phyloP scores from a whole-genome alignment of 257 asterid species.

The Rhazya stricta region DNA sequence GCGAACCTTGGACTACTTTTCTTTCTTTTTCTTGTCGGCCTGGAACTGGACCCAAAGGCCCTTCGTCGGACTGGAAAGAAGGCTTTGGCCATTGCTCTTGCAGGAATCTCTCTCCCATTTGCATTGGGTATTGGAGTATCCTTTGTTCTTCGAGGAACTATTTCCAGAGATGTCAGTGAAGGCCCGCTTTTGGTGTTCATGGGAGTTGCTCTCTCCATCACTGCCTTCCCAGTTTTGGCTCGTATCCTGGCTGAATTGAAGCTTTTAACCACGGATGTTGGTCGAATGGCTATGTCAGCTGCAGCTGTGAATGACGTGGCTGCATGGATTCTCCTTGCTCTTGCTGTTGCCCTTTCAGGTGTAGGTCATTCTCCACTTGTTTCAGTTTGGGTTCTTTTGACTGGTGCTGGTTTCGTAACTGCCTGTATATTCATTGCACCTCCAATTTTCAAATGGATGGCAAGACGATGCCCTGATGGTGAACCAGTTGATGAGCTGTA shows the following conservation, averaged over 20 bases:
- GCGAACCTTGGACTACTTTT: constrained; percentile 33
- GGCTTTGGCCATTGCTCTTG: constrained; percentile 28
- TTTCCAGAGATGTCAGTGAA: constrained; percentile 19
- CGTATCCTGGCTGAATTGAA: constrained; percentile 27
- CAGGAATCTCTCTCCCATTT: constrained; percentile 31
- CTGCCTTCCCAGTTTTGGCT: constrained; percentile 30
- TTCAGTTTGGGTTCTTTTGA: constrained; percentile 28
- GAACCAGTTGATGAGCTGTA: constrained; percentile 47
- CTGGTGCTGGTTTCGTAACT: constrained; percentile 26
- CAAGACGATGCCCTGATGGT: constrained; percentile 37
- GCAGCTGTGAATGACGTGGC: constrained; percentile 32
- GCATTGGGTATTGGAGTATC: constrained; percentile 28
- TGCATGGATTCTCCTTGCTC: constrained; percentile 32
- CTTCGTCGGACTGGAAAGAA: constrained; percentile 22
- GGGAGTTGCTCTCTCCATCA: constrained; percentile 31
- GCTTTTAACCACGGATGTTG: constrained; percentile 24
- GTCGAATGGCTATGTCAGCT: constrained; percentile 30
- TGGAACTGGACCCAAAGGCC: constrained; percentile 27
- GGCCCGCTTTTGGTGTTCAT: constrained; percentile 33
- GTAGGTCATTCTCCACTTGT: constrained; percentile 17
- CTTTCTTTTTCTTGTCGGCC: constrained; percentile 33
- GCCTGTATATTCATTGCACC: constrained; percentile 33
- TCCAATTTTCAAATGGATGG: constrained; percentile 42
- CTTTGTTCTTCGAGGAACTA: constrained; percentile 18
- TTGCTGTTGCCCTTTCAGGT: constrained; percentile 21